These are phyloP conservation scores for Achaetomiella virescens DNA, from an alignment of 495 filamentous ascomycete genomes.

Conservation along the genomic window DNA sequence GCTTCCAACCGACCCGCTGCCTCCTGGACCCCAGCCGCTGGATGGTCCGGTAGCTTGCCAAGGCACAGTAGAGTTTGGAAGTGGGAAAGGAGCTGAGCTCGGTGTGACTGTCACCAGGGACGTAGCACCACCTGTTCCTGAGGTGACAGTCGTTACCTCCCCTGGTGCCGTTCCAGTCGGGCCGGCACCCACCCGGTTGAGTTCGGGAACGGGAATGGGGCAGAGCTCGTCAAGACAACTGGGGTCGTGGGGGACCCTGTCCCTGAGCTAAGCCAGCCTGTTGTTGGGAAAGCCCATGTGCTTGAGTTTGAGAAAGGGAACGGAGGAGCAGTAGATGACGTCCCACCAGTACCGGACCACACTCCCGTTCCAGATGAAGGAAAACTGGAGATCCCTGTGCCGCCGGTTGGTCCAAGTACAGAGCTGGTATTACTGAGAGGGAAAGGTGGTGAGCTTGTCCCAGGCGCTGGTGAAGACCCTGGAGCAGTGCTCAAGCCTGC, in stretches of 20 bases:
- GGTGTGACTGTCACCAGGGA: neutral
- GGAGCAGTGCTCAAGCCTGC: neutral
- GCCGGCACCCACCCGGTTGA: neutral
- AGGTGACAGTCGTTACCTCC: neutral
- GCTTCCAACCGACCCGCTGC: neutral
- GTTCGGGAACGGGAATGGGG: slow-evolving; percentile 19
- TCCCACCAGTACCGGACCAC: neutral
- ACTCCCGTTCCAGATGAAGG: too few species aligned
- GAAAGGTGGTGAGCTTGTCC: slow-evolving; percentile 1
- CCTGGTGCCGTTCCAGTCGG: neutral
- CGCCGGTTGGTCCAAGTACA: neutral
- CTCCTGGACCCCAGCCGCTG: neutral
- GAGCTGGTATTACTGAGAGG: slow-evolving; percentile 9
- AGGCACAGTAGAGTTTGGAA: slow-evolving; percentile 17
- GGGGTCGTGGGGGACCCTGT: slow-evolving; percentile 1
- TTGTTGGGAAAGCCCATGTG: slow-evolving; percentile 9
- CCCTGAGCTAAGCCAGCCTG: neutral
- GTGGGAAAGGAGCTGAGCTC: slow-evolving; percentile 11
- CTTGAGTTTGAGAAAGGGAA: slow-evolving; percentile 16
- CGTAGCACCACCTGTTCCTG: neutral
- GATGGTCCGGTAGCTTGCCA: neutral
- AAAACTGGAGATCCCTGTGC: too few species aligned
- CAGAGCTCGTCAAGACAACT: neutral
- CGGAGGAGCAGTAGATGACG: slow-evolving; percentile 2
- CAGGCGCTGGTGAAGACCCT: neutral